Evolutionary conservation across 2,329 filamentous ascomycete genomes (phyloP).

Genomic region (Chrysosphaeria jannelii): DNA sequence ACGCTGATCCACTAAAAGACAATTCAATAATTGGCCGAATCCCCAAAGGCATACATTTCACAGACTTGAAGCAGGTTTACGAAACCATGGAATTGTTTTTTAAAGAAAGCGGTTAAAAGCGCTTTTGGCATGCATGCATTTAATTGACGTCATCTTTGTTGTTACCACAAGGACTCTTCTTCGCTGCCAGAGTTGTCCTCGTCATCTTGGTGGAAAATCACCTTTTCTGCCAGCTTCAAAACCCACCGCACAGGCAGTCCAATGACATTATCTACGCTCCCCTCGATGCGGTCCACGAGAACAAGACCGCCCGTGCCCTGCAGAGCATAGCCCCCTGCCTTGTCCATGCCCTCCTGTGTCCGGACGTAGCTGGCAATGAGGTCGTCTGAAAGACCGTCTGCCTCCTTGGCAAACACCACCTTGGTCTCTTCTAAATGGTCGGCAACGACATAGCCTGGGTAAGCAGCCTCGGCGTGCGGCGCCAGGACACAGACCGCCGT

Average conservation of each 20-base stretch:
- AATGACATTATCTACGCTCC: constrained; percentile 78
- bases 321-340: constrained; percentile 84
- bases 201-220: constrained; percentile 45
- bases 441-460: constrained; percentile 65
- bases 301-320: constrained; percentile 71
- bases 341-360: constrained; percentile 80
- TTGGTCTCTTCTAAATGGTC: constrained; percentile 67
- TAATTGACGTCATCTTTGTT: no score
- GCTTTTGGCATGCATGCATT: no score
- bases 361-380: constrained; percentile 49
- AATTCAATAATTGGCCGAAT: no score
- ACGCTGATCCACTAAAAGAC: no score
- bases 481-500: constrained; percentile 65
- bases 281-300: constrained; percentile 67
- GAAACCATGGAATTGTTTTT: no score
- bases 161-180: no score
- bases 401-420: constrained; percentile 51
- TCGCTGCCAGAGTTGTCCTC: constrained; percentile 24
- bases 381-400: constrained; percentile 36
- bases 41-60: no score
- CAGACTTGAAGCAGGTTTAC: no score
- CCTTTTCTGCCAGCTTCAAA: constrained; percentile 60
- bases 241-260: constrained; percentile 58
- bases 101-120: no score
- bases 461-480: constrained; percentile 47